Evolutionary conservation across 305 asterid genomes (phyloP).

Genomic region (Stenogyne calaminthoides): DNA sequence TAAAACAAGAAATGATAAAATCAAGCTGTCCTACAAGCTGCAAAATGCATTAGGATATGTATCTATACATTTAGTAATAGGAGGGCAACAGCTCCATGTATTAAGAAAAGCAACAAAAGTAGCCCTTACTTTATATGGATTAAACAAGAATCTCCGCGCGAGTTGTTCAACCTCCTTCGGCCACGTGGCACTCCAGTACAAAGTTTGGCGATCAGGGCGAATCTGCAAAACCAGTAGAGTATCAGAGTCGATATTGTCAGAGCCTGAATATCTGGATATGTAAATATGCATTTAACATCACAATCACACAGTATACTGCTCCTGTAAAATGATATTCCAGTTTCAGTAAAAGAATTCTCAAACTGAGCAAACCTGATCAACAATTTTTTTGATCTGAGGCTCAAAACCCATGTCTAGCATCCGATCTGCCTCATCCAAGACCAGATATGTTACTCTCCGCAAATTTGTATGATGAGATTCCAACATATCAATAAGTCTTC

Average conservation of each 20-base stretch:
- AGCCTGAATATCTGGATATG: not conserved
- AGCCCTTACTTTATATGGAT: constrained; percentile 82
- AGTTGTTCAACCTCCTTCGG: constrained; percentile 99
- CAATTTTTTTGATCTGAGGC: constrained; percentile 91
- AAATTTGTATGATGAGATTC: constrained; percentile 92
- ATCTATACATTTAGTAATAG: not conserved
- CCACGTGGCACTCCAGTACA: constrained; percentile 99
- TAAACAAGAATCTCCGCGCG: constrained; percentile 72
- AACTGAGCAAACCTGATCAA: constrained; percentile 72
- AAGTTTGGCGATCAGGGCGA: constrained; percentile 99
- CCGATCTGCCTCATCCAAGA: constrained; percentile 98
- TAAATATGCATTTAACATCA: not conserved
- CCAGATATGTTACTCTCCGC: constrained; percentile 94
- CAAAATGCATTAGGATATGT: not conserved
- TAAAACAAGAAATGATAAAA: not conserved
- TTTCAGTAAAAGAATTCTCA: not conserved
- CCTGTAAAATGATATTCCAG: not conserved
- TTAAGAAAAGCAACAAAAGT: constrained; percentile 1
- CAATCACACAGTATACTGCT: not conserved
- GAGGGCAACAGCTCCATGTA: not conserved
- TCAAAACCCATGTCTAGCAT: constrained; percentile 99
- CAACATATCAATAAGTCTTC: constrained; percentile 96
- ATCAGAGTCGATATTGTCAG: not conserved
- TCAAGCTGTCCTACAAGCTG: constrained; percentile 9
- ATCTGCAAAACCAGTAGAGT: constrained; percentile 54